Evolutionary conservation across 768 basidiomycete genomes (phyloP).

Genomic region (Trametes punicea): DNA sequence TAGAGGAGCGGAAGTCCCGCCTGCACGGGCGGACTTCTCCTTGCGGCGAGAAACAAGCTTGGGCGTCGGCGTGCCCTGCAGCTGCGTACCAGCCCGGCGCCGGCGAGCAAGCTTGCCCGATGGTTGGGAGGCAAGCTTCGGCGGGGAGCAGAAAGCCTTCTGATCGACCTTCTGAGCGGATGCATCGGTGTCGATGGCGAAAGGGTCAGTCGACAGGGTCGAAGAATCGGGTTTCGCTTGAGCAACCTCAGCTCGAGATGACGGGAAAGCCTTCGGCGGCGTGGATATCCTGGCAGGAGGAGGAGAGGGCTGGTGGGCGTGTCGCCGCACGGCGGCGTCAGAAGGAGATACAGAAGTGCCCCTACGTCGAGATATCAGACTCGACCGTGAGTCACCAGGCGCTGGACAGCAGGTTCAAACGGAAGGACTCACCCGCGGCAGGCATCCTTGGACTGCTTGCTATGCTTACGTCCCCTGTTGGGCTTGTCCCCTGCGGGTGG

Average conservation of each 20-base stretch:
- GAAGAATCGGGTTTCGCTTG: constrained; percentile 16
- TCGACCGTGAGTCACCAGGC: constrained; percentile 26
- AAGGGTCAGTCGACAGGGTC: constrained; percentile 44
- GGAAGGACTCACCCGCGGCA: constrained; percentile 37
- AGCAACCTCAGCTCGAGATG: constrained; percentile 21
- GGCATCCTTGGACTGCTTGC: constrained; percentile 40
- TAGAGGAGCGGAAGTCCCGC: constrained; percentile 43
- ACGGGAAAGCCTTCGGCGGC: constrained; percentile 58
- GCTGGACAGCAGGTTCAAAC: constrained; percentile 24
- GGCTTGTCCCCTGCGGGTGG: constrained; percentile 29
- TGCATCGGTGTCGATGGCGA: constrained; percentile 44
- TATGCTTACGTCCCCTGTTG: constrained; percentile 33
- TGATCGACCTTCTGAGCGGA: constrained; percentile 22
- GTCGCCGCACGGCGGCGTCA: constrained; percentile 43
- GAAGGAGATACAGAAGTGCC: constrained; percentile 43
- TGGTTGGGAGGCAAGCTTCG: constrained; percentile 46
- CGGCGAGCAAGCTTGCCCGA: constrained; percentile 59
- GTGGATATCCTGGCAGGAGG: constrained; percentile 43
- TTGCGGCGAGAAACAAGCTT: constrained; percentile 40
- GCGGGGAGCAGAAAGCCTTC: constrained; percentile 30
- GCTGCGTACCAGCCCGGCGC: constrained; percentile 39
- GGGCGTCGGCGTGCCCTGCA: constrained; percentile 36
- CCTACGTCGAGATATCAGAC: constrained; percentile 30
- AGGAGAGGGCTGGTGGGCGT: constrained; percentile 63
- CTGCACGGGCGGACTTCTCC: constrained; percentile 18